A percentile compares a stretch with the other conserved stretches of the same genome.
Conservation (phyloP, 345 rosid genomes). For the Eucalyptus virginea region DNA sequence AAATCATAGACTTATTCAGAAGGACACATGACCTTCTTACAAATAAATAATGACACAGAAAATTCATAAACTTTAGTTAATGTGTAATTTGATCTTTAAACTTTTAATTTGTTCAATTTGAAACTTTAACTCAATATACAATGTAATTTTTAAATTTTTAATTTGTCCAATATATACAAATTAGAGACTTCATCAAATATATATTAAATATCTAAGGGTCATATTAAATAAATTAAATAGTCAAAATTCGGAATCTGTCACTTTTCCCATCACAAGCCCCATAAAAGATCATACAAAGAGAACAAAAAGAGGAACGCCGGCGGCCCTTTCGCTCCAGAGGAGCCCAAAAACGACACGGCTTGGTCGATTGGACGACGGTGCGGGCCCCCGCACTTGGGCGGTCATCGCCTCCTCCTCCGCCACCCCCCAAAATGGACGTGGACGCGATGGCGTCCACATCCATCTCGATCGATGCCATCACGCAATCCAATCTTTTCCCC, state of each 20-base stretch:
- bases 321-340: background rate
- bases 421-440: background rate
- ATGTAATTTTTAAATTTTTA: fast-evolving
- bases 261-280: background rate
- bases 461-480: background rate
- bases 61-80: too few species aligned
- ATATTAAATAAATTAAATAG: too few species aligned
- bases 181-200: too few species aligned
- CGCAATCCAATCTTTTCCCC: background rate
- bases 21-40: background rate
- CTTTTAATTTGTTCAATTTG: too few species aligned
- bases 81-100: fast-evolving
- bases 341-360: background rate
- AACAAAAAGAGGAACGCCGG: background rate
- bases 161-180: fast-evolving
- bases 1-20: fast-evolving
- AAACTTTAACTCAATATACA: too few species aligned
- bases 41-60: fast-evolving
- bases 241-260: too few species aligned
- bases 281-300: background rate
- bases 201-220: fast-evolving
- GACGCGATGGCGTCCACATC: background rate
- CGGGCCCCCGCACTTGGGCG: background rate
- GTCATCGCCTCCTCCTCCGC: background rate
- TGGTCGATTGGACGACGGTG: background rate